phyloP scores from a whole-genome alignment of 2,329 filamentous ascomycete genomes.

The Ophiostoma sp. region DNA sequence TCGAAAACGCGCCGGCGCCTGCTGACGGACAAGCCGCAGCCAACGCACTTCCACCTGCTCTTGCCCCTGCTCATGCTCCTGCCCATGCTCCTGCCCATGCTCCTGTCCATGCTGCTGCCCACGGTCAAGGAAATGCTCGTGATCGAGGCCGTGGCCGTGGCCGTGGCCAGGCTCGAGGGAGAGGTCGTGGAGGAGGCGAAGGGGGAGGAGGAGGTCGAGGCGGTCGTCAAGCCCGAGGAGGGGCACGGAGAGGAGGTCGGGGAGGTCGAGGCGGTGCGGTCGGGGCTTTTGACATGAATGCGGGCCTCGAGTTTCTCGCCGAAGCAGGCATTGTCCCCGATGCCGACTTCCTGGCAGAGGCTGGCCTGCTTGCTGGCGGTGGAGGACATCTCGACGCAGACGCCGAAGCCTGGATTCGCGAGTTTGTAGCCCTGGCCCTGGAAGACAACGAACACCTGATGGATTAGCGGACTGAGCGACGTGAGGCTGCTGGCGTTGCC shows the following conservation, averaged over 20 bases:
- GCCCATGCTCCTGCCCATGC: neutral
- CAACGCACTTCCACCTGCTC: neutral
- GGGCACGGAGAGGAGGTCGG: neutral
- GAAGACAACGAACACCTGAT: conserved; percentile 26
- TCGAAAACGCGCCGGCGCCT: conserved; percentile 25
- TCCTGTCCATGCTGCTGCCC: neutral
- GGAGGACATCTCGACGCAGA: conserved; percentile 19
- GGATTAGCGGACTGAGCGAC: neutral
- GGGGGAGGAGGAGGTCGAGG: neutral
- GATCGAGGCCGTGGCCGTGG: neutral
- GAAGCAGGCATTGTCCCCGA: conserved; percentile 7
- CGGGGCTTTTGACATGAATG: neutral
- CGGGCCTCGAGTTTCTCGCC: neutral
- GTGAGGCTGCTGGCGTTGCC: too few relatives aligned
- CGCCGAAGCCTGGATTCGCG: conserved; percentile 25
- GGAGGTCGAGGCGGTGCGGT: conserved; percentile 7
- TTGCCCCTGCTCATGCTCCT: neutral
- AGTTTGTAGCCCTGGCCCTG: conserved; percentile 27
- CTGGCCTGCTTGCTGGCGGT: neutral
- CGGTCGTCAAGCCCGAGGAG: neutral
- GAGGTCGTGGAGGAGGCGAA: conserved; percentile 3
- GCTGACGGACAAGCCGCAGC: neutral
- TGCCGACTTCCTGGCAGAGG: conserved; percentile 1
- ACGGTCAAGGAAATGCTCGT: neutral
- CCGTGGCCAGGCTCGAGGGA: neutral